Evolutionary conservation across 805 yeast genomes (phyloP).

Genomic region (Yarrowia sp.): DNA sequence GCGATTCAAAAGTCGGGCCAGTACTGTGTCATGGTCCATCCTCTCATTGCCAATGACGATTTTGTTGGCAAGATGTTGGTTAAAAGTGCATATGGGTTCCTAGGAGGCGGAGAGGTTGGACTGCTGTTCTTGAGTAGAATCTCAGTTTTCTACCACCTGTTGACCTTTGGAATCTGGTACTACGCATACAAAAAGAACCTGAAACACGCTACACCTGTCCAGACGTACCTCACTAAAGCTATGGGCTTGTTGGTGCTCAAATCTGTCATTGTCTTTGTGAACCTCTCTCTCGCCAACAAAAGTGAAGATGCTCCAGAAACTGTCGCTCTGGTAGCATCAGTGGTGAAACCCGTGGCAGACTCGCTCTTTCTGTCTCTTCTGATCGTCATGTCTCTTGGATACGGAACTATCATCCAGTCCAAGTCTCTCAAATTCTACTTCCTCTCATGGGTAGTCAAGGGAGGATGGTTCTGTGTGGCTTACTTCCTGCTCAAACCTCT

Average conservation of each 20-base stretch:
- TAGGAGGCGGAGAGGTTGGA: constrained; percentile 5
- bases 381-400: constrained; percentile 9
- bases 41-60: background rate
- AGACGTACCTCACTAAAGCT: constrained; percentile 8
- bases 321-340: background rate
- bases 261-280: background rate
- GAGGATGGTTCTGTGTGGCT: constrained; percentile 15
- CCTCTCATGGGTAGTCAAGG: constrained; percentile 8
- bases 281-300: background rate
- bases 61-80: background rate
- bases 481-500: constrained; percentile 11
- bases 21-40: constrained; percentile 9
- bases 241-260: constrained; percentile 18
- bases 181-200: background rate
- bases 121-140: background rate
- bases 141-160: background rate
- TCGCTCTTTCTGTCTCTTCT: constrained; percentile 13
- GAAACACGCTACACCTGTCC: background rate
- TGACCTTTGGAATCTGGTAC: constrained; percentile 14
- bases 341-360: constrained; percentile 5
- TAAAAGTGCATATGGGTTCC: constrained; percentile 17
- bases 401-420: constrained; percentile 15
- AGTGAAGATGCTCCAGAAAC: background rate
- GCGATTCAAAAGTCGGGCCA: constrained; percentile 1
- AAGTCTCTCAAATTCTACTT: constrained; percentile 18